Percentiles rank a stretch among this genome's conserved stretches.
These are phyloP conservation scores for Crithidia expoeki DNA, from an alignment of 208 protist genomes.

Conservation along the genomic window DNA sequence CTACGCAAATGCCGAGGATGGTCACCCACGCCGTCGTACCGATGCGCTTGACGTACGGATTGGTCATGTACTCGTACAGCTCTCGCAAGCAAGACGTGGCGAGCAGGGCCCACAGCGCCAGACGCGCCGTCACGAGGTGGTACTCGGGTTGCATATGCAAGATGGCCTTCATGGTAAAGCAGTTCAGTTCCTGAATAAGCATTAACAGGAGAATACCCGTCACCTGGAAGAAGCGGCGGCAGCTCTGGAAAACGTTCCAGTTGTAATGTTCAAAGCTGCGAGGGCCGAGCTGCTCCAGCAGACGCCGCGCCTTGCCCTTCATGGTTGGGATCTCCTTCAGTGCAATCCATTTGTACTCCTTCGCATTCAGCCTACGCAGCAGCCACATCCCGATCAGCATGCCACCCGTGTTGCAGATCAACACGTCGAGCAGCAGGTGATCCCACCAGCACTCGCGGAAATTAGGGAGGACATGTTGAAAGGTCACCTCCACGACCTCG, in stretches of 20 bases:
- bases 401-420: conserved; percentile 95
- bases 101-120: conserved; percentile 88
- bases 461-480: conserved; percentile 96
- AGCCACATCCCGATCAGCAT: conserved; percentile 90
- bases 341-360: conserved; percentile 83
- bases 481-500: conserved; percentile 95
- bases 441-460: conserved; percentile 99
- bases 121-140: conserved; percentile 85
- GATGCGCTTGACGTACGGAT: conserved; percentile 75
- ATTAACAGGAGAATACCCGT: conserved; percentile 70
- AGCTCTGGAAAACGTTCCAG: conserved; percentile 89
- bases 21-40: conserved; percentile 92
- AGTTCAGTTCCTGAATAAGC: conserved; percentile 94
- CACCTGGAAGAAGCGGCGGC: conserved; percentile 77
- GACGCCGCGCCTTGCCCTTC: conserved; percentile 63
- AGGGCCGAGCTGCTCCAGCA: conserved; percentile 87
- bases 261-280: conserved; percentile 83
- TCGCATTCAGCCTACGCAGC: conserved; percentile 66
- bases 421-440: conserved; percentile 94
- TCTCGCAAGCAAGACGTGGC: conserved; percentile 90
- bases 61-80: conserved; percentile 93
- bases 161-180: conserved; percentile 96
- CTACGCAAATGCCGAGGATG: conserved; percentile 69
- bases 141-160: conserved; percentile 91
- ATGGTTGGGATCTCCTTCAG: conserved; percentile 65